Conservation (phyloP, 2,329 filamentous ascomycete genomes). For the Claviceps citrina region DNA sequence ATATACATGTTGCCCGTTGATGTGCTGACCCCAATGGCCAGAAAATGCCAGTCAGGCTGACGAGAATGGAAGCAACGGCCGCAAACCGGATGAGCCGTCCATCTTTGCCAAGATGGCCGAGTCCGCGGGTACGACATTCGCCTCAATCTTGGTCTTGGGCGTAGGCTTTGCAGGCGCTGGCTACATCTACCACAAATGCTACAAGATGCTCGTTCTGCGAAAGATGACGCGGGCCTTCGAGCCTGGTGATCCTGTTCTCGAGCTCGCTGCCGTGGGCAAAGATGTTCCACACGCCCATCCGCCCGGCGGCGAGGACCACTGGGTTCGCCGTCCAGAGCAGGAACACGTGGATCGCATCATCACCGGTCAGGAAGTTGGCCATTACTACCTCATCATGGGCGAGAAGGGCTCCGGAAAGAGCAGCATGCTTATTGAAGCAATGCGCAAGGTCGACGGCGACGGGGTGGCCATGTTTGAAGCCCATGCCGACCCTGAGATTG, state of each 20-base stretch:
- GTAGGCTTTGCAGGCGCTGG: constrained; percentile 50
- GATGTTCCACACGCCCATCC: constrained; percentile 31
- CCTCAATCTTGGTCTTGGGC: constrained; percentile 58
- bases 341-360: constrained; percentile 69
- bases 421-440: constrained; percentile 87
- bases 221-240: constrained; percentile 90
- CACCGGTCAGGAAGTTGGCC: constrained; percentile 53
- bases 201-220: constrained; percentile 78
- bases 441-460: constrained; percentile 81
- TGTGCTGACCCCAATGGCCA: not conserved
- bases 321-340: constrained; percentile 78
- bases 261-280: constrained; percentile 54
- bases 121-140: constrained; percentile 58
- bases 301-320: constrained; percentile 32
- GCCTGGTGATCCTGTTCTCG: constrained; percentile 79
- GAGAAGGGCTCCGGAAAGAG: constrained; percentile 96
- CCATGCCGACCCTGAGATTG: constrained; percentile 87
- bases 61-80: not conserved
- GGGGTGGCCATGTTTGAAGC: constrained; percentile 92
- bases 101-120: constrained; percentile 52
- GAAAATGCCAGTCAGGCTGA: not conserved
- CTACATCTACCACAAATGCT: constrained; percentile 65
- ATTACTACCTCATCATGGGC: constrained; percentile 83
- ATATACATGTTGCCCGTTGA: too few relatives aligned
- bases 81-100: constrained; percentile 17